These are phyloP conservation scores for Leccinum angustisporum DNA, from an alignment of 1,284 basidiomycete species.

Conservation along the genomic window DNA sequence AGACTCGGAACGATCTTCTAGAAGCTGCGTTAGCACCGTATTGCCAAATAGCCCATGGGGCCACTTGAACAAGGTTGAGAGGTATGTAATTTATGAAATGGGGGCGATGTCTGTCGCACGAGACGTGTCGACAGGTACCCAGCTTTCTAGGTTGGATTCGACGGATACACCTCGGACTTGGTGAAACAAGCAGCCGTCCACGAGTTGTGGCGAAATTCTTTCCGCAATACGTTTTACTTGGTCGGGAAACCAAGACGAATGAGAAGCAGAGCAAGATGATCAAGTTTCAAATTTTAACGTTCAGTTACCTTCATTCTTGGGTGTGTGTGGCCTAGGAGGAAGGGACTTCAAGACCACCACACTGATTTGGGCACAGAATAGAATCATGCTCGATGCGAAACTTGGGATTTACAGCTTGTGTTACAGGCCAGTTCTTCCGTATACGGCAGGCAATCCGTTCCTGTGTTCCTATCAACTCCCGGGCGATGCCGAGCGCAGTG, in stretches of 20 bases:
- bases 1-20: background rate
- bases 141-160: conserved; percentile 4
- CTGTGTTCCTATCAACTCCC: conserved; percentile 3
- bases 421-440: background rate
- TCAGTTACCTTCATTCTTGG: background rate
- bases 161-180: background rate
- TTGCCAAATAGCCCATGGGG: conserved; percentile 11
- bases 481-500: conserved; percentile 8
- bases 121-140: background rate
- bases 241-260: background rate
- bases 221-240: background rate
- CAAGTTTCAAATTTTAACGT: background rate
- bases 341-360: background rate
- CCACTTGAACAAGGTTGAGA: conserved; percentile 1
- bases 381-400: background rate
- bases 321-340: background rate
- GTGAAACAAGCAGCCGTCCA: background rate
- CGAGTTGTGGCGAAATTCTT: background rate
- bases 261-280: background rate
- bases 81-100: conserved; percentile 1
- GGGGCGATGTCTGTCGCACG: background rate
- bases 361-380: background rate
- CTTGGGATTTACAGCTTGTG: background rate
- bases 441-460: background rate
- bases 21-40: conserved; percentile 3